Evolutionary conservation across 495 filamentous ascomycete genomes (phyloP), one percentile per base, ranked within the genome.

Genomic region (Talaromyces stipitatus): DNA sequence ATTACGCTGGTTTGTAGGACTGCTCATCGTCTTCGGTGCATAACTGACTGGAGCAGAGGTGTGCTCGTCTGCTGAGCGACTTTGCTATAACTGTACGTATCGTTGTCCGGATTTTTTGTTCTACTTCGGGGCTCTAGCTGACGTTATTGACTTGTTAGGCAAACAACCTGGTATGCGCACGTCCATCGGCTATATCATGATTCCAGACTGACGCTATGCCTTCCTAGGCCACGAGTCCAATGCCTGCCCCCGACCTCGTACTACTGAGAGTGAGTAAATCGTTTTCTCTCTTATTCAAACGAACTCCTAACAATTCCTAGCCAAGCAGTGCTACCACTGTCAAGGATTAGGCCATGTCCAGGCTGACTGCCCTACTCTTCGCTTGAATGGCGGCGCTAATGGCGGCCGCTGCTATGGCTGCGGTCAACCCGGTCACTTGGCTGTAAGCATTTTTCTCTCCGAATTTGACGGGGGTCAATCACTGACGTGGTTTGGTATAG

Each of bases 311-410:
- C 75, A 62, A 62, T 48, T 51, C 54, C 29, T 63, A 86, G 83
- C 89, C 38, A 99, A 99, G 84, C 95, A 99, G 78, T 99, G 95
- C 84, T 99, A 99, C 71, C 94, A 97, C 78, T 99, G 95, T 80
- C 94, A 97, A 75, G 95, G 95, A 32, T 80, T 97, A 59, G 95
- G 95, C 57, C 95, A 99, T 69, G 94, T 99, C 66, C 95, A 99
- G 78, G 95, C 95, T 60, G 95, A 97, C 72, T 99, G 95, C 82
- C 95, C 95, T 60, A 99, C 95, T 52, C 82, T 97, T 57, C 90
- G 95, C 65, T 76, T 99, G 58, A 95, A 87, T 69, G 90, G 90
- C 61, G 82, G 81, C 55, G 84, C 85, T 56, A 79, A 84, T 45
- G 86, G 84, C 65, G 89, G 89, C 56, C 88, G 91, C 55, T 99